Base-by-base conservation (phyloP, 768 basidiomycete species). In the Hericium rajendrae region DNA sequence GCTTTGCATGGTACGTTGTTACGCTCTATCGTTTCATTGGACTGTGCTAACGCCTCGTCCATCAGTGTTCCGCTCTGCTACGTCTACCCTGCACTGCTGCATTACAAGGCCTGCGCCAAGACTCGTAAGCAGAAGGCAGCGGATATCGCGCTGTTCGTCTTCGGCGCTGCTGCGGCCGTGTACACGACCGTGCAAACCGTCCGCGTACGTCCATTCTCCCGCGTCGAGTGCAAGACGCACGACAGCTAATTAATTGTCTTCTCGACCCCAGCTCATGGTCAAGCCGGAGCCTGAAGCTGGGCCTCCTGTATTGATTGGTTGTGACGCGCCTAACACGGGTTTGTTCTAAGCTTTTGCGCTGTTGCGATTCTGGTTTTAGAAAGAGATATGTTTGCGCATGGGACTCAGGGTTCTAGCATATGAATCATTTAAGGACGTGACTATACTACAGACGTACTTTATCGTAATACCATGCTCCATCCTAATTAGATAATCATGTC, bases 31-130 rank as follows among this genome's bases (percentile, higher is more conserved):
- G 13, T 22, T 46, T 46, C 24, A 15, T 13, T 51, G 49, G 11
- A 15, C 9, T 22, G 16, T 51, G 24, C 8, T 32, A 38, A 16
- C 15, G 32, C 9, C 32, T 32, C 32, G 8, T 28, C 12, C 38
- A 16, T 60, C n/a, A 95, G 94, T 65, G 86, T 97, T 9, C 95
- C 95, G 8, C 74, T 98, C 59, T 95, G 93, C 70, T 94, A 91
- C 68, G 84, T 94, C 51, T 97, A 97, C 66, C 95, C 94, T 4
- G 85, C 94, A 5, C 84, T 97, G 86, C 71, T 97, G 59, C 94
- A 95, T 68, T 88, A 91, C 73, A 88, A 81, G 71, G 88, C 87
- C n/a, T 84, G 85, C 63, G 86, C 94, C 6, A 78, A 74, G 60
- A 94, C 89, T 1, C 75, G 76, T 58, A 79, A 66, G 62, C 75